Percentiles rank a stretch among this genome's conserved stretches.
Evolutionary conservation across 352 stramenopile species (phyloP).

Genomic region (Pythium pyrilobum): DNA sequence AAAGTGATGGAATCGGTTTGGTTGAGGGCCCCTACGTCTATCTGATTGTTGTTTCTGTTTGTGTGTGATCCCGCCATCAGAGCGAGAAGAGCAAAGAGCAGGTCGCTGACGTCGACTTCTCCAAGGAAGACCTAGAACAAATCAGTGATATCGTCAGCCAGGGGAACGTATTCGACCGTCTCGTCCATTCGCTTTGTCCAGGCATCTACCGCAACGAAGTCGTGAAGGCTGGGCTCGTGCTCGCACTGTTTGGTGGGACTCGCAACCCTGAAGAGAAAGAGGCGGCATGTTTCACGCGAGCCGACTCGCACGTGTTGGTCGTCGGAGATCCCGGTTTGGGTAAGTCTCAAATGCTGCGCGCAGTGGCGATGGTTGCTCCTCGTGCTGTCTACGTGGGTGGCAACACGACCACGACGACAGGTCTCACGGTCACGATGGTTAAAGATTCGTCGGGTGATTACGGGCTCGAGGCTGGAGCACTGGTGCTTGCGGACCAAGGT

Average conservation of each 20-base stretch:
- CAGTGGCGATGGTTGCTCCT: conserved; percentile 76
- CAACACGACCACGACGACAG: conserved; percentile 90
- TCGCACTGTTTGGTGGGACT: conserved; percentile 91
- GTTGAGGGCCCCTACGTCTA: neutral
- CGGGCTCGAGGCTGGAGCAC: conserved; percentile 79
- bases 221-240: conserved; percentile 90
- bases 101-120: conserved; percentile 44
- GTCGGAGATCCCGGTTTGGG: conserved; percentile 93
- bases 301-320: conserved; percentile 91
- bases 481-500: conserved; percentile 88
- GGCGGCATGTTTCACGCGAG: conserved; percentile 48
- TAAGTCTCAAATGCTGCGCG: conserved; percentile 91
- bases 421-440: conserved; percentile 91
- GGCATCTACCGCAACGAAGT: conserved; percentile 94
- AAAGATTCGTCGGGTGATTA: conserved; percentile 88
- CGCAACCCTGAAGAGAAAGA: conserved; percentile 27
- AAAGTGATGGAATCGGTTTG: conserved; percentile 14
- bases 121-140: conserved; percentile 73
- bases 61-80: no score
- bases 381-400: conserved; percentile 93
- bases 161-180: conserved; percentile 84
- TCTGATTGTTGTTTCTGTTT: neutral
- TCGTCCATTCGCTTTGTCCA: conserved; percentile 91
- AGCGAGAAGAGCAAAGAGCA: conserved; percentile 24
- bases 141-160: conserved; percentile 81